These are phyloP conservation scores for Serendipita sp. DNA, from an alignment of 768 basidiomycete species.

Conservation along the genomic window DNA sequence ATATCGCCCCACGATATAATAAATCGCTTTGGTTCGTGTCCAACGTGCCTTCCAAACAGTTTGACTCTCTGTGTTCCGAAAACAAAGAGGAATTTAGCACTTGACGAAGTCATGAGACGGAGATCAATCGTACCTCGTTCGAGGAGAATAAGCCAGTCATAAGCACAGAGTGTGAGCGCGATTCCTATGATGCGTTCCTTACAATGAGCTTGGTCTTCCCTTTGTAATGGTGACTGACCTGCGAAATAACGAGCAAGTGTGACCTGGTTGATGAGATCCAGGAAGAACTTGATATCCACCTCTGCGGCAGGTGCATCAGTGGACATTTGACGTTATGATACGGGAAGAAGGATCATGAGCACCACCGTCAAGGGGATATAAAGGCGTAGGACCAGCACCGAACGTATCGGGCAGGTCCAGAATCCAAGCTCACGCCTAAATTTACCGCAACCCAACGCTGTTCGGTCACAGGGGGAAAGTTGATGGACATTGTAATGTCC, in stretches of 20 bases:
- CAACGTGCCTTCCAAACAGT: background rate
- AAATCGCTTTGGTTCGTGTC: background rate
- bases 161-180: background rate
- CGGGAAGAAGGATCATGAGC: no score
- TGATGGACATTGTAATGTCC: no score
- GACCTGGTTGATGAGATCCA: background rate
- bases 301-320: background rate
- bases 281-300: background rate
- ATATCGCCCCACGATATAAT: background rate
- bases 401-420: no score
- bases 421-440: no score
- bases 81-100: background rate
- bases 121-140: background rate
- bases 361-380: no score
- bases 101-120: background rate
- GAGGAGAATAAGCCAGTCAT: background rate
- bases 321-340: background rate
- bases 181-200: background rate
- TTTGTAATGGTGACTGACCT: background rate
- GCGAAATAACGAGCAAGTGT: background rate
- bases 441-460: no score
- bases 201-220: background rate
- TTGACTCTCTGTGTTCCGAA: background rate
- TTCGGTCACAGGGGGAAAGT: no score
- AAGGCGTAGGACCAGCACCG: no score